Evolutionary conservation across 2,329 filamentous ascomycete species (phyloP), one percentile per base, ranked within the genome.

Genomic region (Penicillium olsonii): DNA sequence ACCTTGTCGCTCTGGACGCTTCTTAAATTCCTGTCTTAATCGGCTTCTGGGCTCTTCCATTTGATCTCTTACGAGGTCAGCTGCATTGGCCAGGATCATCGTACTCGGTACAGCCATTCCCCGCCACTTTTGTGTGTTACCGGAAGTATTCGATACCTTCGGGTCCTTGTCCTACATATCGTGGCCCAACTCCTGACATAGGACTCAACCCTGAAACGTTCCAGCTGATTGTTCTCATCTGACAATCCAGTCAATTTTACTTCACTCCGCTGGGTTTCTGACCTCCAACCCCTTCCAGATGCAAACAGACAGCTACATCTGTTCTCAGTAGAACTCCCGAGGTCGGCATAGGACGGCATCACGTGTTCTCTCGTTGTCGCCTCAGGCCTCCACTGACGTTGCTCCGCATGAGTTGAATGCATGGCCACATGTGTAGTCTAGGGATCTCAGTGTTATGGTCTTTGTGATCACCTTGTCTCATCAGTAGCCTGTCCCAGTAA

Each of bases 161-260:
- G 7, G 20, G 41, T 37, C 12, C 39, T 12, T 45, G 39, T 53
- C 40, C 46, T 42, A 37, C 31, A 72, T n/a, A n/a, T 76, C 52
- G 58, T 77, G 0, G 56, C 62, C 7, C 39, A 37, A 43, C 17
- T 26, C 33, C 41, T 18, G 5, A 72, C 67, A 2, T 70, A 75
- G 52, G 19, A 29, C 14, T 18, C 15, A 14, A 24, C 24, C 6
- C 8, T 17, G 22, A 24, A 24, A 24, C 4, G 22, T 38, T 6
- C 12, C 27, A 49, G 27, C 27, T 17, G 35, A 39, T 15, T 29
- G 7, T 19, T 14, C 2, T 45, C 29, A 49, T 49, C 11, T 45
- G 37, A 37, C 27, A 5, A 19, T 38, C 22, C 3, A 11, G 2
- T 11, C 20, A n/a, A 42, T 17, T n/a, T 34, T 20, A 4, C n/a